Base-by-base conservation (phyloP, 202 grass and related monocot genomes). In the Zizania palustris region DNA sequence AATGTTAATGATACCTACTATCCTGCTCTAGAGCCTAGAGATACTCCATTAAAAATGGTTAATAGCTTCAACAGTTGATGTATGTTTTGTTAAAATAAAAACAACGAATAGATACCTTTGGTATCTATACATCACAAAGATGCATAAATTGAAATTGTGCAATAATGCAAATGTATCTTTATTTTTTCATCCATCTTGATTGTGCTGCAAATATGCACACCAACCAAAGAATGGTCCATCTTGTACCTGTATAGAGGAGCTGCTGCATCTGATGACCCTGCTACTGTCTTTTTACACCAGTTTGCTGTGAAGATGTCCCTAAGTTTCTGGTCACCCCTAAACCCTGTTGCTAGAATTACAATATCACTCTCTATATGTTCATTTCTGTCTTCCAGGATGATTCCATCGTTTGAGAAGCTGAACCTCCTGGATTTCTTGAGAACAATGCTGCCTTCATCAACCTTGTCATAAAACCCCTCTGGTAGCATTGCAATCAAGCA, bases 321-420 rank as follows among this genome's bases (percentile, higher is more conserved):
- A 56, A 98, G 89, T 76, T 98, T 95, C 77, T 92, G 83, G 63
- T 95, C 91, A n/a, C 91, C 96, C 70, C 62, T 90, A 85, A 92
- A 98, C 79, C 96, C 96, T 71, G 91, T 98, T 6, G 96, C 96
- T 22, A 98, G 83, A 78, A 98, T 95, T 15, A 92, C 78, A 40
- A 95, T 39, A 65, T 90, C 96, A 73, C 85, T 86, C 53, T 81
- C 34, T 65, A 95, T 41, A 13, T 18, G 55, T 80, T 90, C 83
- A 51, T 86, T 63, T 88, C 57, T 55, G 49, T 82, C 86, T 19
- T 92, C 77, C 39, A 95, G 50, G 65, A 83, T 51, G 61, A 98
- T 74, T 21, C 89, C 95, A 38, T 85, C 61, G 60, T 70, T 73
- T 44, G 50, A 92, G 78, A 98, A 98, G 78, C 54, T 85, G 71